phyloP scores from a whole-genome alignment of 2,329 filamentous ascomycete genomes.

The Akanthomyces dipterigenus region DNA sequence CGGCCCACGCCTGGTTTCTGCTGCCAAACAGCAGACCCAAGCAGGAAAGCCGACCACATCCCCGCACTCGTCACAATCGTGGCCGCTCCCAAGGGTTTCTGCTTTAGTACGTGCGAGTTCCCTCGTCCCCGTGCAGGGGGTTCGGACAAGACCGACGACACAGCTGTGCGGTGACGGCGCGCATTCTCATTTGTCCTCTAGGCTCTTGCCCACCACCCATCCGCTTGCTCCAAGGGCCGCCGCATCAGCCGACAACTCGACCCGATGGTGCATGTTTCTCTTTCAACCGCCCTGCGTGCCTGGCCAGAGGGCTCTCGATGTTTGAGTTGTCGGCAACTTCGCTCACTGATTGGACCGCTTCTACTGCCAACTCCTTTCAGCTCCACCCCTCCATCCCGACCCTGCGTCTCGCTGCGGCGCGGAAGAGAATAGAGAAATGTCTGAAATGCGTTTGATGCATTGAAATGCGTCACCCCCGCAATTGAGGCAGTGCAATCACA shows the following conservation, averaged over 20 bases:
- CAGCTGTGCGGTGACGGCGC: constrained; percentile 3
- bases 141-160: not conserved
- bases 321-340: too few species aligned
- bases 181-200: not conserved
- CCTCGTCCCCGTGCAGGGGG: not conserved
- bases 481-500: too few species aligned
- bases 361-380: not conserved
- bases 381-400: not conserved
- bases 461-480: too few species aligned
- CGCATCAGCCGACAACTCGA: not conserved
- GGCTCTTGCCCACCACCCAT: too few species aligned
- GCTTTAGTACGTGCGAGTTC: not conserved
- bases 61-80: not conserved
- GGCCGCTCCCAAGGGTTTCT: not conserved
- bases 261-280: not conserved
- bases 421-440: too few species aligned
- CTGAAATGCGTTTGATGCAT: too few species aligned
- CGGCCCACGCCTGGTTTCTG: too few species aligned
- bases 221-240: too few species aligned
- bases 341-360: not conserved
- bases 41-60: not conserved
- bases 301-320: too few species aligned
- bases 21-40: not conserved
- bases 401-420: too few species aligned
- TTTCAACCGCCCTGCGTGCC: too few species aligned